A percentile compares a stretch with the other conserved stretches of the same genome.
Evolutionary conservation across 2,329 filamentous ascomycete genomes (phyloP).

Genomic region (Claviceps lovelessii): DNA sequence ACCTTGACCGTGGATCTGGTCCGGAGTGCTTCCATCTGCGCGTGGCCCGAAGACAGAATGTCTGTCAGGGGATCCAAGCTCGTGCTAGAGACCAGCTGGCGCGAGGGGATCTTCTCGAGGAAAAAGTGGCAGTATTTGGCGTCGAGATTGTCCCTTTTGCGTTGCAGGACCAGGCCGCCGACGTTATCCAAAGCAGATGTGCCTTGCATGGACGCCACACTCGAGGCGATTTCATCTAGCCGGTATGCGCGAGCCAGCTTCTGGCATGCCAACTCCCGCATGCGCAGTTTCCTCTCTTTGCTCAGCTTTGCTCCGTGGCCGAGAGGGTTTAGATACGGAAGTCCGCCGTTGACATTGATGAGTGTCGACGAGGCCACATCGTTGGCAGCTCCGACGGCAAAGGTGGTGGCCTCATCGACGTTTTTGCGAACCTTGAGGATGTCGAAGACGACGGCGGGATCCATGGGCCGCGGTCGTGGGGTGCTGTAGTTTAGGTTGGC

Average conservation of each 20-base stretch:
- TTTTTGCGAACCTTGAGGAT: conserved; percentile 67
- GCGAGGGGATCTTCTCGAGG: conserved; percentile 72
- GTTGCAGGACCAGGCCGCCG: conserved; percentile 55
- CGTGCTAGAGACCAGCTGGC: conserved; percentile 58
- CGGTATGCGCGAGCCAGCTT: conserved; percentile 66
- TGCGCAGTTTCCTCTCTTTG: conserved; percentile 60
- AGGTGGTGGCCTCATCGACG: conserved; percentile 65
- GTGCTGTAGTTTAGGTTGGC: conserved; percentile 69
- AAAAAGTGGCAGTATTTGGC: conserved; percentile 88
- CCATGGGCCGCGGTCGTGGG: conserved; percentile 60
- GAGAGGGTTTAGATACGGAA: conserved; percentile 9
- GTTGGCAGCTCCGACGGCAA: conserved; percentile 63
- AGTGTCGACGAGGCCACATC: conserved; percentile 53
- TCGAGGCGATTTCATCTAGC: conserved; percentile 70
- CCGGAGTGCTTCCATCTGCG: conserved; percentile 51
- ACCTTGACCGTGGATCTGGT: conserved; percentile 61
- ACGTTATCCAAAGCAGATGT: conserved; percentile 66
- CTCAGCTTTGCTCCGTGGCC: conserved; percentile 51
- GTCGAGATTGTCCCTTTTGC: conserved; percentile 52
- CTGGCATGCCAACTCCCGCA: conserved; percentile 67
- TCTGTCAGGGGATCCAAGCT: conserved; percentile 51
- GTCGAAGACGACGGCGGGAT: conserved; percentile 71
- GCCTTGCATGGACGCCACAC: conserved; percentile 71
- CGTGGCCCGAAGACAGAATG: conserved; percentile 49
- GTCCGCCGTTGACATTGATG: conserved; percentile 34